Evolutionary conservation across 1,139 yeast genomes (phyloP).

Genomic region (Lodderomyces theae): DNA sequence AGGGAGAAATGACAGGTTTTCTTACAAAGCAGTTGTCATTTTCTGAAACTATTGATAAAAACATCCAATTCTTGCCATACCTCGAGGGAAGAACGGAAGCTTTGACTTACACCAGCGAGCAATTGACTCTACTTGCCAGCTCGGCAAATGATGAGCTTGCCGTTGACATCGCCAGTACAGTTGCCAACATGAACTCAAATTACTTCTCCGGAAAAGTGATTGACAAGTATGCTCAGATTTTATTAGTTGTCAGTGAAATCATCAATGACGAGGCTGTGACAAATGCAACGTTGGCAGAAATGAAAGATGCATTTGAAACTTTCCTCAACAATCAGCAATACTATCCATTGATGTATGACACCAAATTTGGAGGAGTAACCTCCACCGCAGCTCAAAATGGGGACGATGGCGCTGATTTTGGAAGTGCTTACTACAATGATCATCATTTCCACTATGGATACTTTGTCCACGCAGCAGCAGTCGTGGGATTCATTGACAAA

Average conservation of each 20-base stretch:
- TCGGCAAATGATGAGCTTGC: constrained; percentile 57
- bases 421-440: constrained; percentile 70
- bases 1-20: constrained; percentile 65
- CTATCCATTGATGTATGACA: constrained; percentile 67
- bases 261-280: constrained; percentile 53
- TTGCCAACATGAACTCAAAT: constrained; percentile 48
- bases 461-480: constrained; percentile 74
- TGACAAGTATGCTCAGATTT: constrained; percentile 72
- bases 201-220: constrained; percentile 70
- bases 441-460: constrained; percentile 85
- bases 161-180: constrained; percentile 53
- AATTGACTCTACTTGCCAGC: constrained; percentile 49
- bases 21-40: constrained; percentile 49
- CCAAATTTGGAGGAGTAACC: constrained; percentile 65
- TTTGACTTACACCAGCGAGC: constrained; percentile 49
- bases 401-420: constrained; percentile 47
- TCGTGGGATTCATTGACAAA: constrained; percentile 63
- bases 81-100: constrained; percentile 24
- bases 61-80: constrained; percentile 65
- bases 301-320: constrained; percentile 53
- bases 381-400: constrained; percentile 56
- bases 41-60: constrained; percentile 48
- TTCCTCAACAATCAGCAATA: constrained; percentile 52
- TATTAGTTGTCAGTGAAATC: constrained; percentile 61
- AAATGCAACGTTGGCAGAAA: constrained; percentile 39